Percentiles rank a stretch among this genome's conserved stretches.
Conservation (phyloP, 441 rosid species). For the Eugenia klotzschiana region DNA sequence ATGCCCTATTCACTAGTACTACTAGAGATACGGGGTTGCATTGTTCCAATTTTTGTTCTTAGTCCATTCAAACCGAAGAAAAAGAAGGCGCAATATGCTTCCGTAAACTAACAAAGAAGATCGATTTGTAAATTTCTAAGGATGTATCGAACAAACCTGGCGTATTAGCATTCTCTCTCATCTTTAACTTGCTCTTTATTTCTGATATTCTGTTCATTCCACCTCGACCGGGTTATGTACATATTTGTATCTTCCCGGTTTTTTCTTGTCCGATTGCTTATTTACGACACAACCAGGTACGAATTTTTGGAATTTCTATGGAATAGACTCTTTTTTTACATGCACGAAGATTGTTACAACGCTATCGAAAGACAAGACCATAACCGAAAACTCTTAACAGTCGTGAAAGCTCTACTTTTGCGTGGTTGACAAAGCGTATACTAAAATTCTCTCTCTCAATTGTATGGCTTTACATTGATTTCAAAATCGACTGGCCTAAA, state of each 20-base stretch:
- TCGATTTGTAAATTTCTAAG: too few species aligned
- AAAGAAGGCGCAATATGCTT: too few species aligned
- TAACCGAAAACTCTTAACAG: neutral
- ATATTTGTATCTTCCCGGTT: neutral
- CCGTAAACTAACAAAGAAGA: too few species aligned
- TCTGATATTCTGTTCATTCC: neutral
- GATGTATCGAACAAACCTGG: too few species aligned
- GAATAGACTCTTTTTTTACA: neutral
- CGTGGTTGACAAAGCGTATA: neutral
- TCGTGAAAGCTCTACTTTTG: neutral
- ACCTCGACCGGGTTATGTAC: neutral
- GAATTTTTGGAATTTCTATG: neutral
- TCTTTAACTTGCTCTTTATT: neutral
- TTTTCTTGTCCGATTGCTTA: neutral
- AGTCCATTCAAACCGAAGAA: too few species aligned
- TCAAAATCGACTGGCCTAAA: neutral
- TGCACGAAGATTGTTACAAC: neutral
- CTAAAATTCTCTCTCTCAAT: neutral
- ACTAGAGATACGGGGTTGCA: too few species aligned
- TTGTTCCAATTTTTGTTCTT: too few species aligned
- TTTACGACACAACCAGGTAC: neutral
- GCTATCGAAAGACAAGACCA: neutral
- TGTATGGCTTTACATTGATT: neutral
- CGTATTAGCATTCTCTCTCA: neutral
- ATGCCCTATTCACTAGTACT: too few species aligned